phyloP scores from a whole-genome alignment of 2,329 filamentous ascomycete species.

The Leptographium flavum region DNA sequence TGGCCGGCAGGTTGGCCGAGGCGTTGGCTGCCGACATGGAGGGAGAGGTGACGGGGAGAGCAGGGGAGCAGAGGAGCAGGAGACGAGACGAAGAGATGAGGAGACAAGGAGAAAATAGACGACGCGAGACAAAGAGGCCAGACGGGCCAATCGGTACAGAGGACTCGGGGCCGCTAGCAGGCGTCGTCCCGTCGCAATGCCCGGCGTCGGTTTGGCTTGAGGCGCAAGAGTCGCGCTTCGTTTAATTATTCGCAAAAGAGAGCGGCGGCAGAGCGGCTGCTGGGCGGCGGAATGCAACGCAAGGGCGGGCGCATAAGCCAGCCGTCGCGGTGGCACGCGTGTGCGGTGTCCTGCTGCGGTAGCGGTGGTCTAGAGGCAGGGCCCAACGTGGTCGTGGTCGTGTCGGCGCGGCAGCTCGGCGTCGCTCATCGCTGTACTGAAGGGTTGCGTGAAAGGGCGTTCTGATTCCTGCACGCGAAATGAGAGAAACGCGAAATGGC shows the following conservation, averaged over 20 bases:
- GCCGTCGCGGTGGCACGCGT: not conserved
- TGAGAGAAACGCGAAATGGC: not conserved
- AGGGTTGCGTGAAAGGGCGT: not conserved
- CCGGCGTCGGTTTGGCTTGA: no score
- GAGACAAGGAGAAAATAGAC: not conserved
- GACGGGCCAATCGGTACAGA: not conserved
- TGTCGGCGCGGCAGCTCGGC: conserved; percentile 3
- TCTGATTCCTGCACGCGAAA: not conserved
- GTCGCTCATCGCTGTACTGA: conserved; percentile 6
- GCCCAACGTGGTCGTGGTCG: not conserved
- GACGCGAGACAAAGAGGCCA: not conserved
- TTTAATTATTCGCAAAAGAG: conserved; percentile 8
- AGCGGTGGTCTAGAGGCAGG: not conserved
- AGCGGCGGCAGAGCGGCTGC: not conserved
- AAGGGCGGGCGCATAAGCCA: no score
- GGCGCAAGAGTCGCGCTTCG: conserved; percentile 1
- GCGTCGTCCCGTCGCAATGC: no score
- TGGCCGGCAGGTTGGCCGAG: no score
- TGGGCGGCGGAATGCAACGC: not conserved
- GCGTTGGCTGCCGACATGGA: no score
- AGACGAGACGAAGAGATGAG: not conserved
- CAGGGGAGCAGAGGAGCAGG: not conserved
- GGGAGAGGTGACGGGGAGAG: no score
- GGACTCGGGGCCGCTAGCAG: no score
- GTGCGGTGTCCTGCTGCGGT: not conserved